A percentile compares a stretch with the other conserved stretches of the same genome.
phyloP scores from a whole-genome alignment of 306 rosid genomes.

The Delonix regia region DNA sequence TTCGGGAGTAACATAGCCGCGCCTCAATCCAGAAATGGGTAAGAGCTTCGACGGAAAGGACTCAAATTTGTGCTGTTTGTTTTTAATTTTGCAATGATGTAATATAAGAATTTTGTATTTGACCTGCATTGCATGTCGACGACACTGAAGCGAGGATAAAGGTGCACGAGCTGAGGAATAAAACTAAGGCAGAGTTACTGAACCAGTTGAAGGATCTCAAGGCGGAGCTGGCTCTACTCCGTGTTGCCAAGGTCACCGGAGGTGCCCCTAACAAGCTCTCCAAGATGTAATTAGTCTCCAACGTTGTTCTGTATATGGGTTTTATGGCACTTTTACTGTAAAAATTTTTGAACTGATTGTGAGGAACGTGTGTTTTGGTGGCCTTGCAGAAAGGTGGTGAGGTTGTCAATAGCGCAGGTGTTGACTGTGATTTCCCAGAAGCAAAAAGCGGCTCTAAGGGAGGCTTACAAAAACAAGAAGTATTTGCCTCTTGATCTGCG shows the following conservation, averaged over 20 bases:
- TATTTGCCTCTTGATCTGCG: slow-evolving; percentile 90
- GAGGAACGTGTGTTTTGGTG: not conserved
- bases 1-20: slow-evolving; percentile 8
- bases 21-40: slow-evolving; percentile 43
- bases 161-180: slow-evolving; percentile 88
- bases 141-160: slow-evolving; percentile 77
- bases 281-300: slow-evolving; percentile 55
- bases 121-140: not conserved
- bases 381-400: slow-evolving; percentile 76
- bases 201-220: slow-evolving; percentile 84
- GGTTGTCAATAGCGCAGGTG: slow-evolving; percentile 87
- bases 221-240: slow-evolving; percentile 87
- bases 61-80: not conserved
- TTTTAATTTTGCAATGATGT: not conserved
- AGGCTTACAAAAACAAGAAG: slow-evolving; percentile 81
- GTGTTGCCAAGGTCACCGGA: slow-evolving; percentile 94
- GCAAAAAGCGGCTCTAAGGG: slow-evolving; percentile 83
- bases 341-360: not conserved
- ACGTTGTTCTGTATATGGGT: not conserved
- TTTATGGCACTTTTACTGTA: not conserved
- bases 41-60: not conserved
- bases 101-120: not conserved
- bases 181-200: slow-evolving; percentile 66
- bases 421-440: slow-evolving; percentile 91
- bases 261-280: slow-evolving; percentile 98